A percentile compares a stretch with the other conserved stretches of the same genome.
These are phyloP conservation scores for Colletotrichum tropicicola DNA, from an alignment of 2,329 filamentous ascomycete species.

Conservation along the genomic window DNA sequence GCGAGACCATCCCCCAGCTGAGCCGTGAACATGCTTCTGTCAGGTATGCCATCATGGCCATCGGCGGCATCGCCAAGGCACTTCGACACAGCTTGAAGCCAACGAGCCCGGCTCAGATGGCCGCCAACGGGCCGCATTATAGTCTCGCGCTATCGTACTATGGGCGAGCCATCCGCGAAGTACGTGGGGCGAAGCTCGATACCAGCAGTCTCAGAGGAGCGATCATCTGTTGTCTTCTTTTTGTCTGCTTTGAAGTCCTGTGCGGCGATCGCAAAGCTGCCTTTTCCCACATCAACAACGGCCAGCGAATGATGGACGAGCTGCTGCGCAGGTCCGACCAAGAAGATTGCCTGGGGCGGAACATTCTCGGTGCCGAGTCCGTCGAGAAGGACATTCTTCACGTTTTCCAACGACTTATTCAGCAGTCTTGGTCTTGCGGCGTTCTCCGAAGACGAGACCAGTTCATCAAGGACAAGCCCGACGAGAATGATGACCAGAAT, in stretches of 20 bases:
- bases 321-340: conserved; percentile 32
- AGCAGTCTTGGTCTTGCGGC: conserved; percentile 39
- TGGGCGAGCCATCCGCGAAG: conserved; percentile 41
- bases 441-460: conserved; percentile 12
- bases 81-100: conserved; percentile 10
- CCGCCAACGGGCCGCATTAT: conserved; percentile 35
- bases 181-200: conserved; percentile 31
- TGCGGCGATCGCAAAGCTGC: conserved; percentile 46
- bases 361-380: conserved; percentile 4
- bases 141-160: conserved; percentile 43
- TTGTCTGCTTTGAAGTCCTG: conserved; percentile 47
- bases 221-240: conserved; percentile 46
- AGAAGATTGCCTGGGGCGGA: background rate
- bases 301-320: conserved; percentile 46
- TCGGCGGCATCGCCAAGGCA: conserved; percentile 43
- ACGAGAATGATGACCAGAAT: background rate
- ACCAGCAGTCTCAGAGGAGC: conserved; percentile 37
- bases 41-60: conserved; percentile 46
- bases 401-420: conserved; percentile 40
- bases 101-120: conserved; percentile 21
- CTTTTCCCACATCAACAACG: conserved; percentile 45
- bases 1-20: conserved; percentile 43
- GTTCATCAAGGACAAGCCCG: too few relatives aligned
- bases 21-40: conserved; percentile 43
- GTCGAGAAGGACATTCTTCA: conserved; percentile 39